Percentiles rank a stretch among this genome's conserved stretches.
Evolutionary conservation across 2,329 filamentous ascomycete species (phyloP).

Genomic region (Stagonosporopsis chrysanthemi): DNA sequence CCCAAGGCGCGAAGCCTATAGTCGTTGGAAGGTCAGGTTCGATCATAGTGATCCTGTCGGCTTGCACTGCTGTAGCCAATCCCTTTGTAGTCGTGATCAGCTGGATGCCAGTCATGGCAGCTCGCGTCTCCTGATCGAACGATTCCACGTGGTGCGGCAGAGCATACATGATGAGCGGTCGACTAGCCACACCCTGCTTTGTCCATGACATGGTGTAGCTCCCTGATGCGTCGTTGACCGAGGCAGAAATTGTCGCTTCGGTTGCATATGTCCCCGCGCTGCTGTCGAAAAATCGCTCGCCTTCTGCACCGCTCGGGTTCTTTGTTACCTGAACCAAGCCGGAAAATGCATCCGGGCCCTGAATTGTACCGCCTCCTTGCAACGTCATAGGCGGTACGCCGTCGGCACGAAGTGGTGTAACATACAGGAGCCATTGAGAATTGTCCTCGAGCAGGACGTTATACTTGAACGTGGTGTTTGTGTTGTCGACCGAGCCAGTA

Average conservation of each 20-base stretch:
- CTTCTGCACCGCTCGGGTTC: conserved; percentile 62
- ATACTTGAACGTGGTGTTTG: conserved; percentile 57
- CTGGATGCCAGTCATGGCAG: conserved; percentile 60
- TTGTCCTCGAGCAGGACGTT: conserved; percentile 59
- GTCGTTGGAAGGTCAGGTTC: conserved; percentile 72
- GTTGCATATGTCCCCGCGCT: conserved; percentile 79
- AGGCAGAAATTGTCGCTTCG: conserved; percentile 61
- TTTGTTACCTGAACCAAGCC: conserved; percentile 88
- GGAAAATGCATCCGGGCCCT: conserved; percentile 71
- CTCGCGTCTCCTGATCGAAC: conserved; percentile 68
- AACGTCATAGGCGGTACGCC: conserved; percentile 73
- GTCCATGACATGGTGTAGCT: conserved; percentile 77
- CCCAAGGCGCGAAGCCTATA: conserved; percentile 85
- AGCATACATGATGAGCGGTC: conserved; percentile 82
- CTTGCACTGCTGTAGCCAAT: conserved; percentile 70
- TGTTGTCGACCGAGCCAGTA: conserved; percentile 33
- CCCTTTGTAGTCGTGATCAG: conserved; percentile 89
- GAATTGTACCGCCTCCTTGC: conserved; percentile 69
- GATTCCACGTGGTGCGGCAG: conserved; percentile 85
- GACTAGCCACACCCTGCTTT: conserved; percentile 67
- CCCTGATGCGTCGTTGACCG: conserved; percentile 57
- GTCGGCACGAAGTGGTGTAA: conserved; percentile 62
- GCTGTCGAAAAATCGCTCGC: conserved; percentile 76
- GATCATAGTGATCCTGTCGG: conserved; percentile 68
- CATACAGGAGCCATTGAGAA: conserved; percentile 79